Evolutionary conservation across 1,139 yeast species (phyloP).

Genomic region (Candida tetrigidarum): DNA sequence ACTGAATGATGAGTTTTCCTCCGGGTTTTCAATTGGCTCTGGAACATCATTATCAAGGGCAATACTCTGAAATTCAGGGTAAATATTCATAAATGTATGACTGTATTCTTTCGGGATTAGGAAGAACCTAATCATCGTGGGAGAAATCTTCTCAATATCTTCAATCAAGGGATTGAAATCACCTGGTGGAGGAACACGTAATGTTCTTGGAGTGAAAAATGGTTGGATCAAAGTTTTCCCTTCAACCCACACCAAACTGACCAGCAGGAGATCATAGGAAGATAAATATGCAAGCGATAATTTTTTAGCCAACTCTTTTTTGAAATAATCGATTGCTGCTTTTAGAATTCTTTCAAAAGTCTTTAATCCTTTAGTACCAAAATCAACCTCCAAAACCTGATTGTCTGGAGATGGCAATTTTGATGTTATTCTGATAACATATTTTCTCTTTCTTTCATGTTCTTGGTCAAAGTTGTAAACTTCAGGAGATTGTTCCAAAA

Average conservation of each 20-base stretch:
- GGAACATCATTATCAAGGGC: conserved; percentile 13
- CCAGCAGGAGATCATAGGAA: conserved; percentile 17
- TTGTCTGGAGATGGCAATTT: conserved; percentile 28
- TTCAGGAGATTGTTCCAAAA: conserved; percentile 6
- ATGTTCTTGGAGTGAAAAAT: conserved; percentile 46
- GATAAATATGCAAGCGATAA: conserved; percentile 13
- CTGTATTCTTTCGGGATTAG: conserved; percentile 34
- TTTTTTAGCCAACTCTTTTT: conserved; percentile 11
- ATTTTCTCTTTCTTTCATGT: conserved; percentile 35
- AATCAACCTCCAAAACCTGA: conserved; percentile 24
- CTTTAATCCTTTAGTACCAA: conserved; percentile 39
- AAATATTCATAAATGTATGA: conserved; percentile 26
- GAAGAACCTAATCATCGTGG: conserved; percentile 37
- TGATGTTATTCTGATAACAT: conserved; percentile 33
- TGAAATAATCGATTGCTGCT: conserved; percentile 23
- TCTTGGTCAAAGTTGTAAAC: conserved; percentile 27
- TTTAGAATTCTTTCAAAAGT: conserved; percentile 23
- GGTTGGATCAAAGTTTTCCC: conserved; percentile 44
- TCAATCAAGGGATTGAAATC: conserved; percentile 21
- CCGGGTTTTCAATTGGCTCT: conserved; percentile 14
- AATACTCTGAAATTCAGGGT: conserved; percentile 36
- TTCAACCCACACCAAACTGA: conserved; percentile 44
- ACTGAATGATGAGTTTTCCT: conserved; percentile 10
- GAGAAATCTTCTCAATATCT: conserved; percentile 19
- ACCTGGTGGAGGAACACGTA: conserved; percentile 38